Evolutionary conservation across 495 filamentous ascomycete species (phyloP).

Genomic region (Cercophora sp.): DNA sequence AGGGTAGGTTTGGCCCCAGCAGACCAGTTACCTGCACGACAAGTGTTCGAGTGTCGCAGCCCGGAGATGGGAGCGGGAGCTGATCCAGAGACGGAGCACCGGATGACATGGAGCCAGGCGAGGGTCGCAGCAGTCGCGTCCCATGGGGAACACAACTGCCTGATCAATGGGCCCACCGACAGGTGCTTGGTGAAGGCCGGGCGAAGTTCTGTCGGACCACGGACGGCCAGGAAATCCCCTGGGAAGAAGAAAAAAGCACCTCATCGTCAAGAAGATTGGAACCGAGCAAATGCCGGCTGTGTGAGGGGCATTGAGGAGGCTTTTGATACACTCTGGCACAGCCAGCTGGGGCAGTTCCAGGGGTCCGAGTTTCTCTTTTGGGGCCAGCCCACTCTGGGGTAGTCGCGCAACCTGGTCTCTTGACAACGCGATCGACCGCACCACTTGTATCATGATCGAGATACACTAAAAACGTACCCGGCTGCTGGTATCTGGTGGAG

Average conservation of each 20-base stretch:
- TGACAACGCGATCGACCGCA: conserved; percentile 4
- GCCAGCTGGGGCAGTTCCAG: not conserved
- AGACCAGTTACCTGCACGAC: conserved; percentile 3
- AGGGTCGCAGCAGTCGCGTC: conserved; percentile 7
- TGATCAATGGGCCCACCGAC: not conserved
- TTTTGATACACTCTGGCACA: conserved; percentile 16
- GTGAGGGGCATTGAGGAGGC: conserved; percentile 16
- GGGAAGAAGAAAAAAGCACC: not conserved
- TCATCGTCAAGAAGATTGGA: no score
- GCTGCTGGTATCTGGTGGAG: no score
- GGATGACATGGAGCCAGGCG: not conserved
- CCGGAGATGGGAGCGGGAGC: not conserved
- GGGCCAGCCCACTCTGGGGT: conserved; percentile 4
- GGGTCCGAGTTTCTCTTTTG: not conserved
- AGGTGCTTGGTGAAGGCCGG: not conserved
- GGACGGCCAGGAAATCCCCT: not conserved
- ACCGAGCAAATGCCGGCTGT: conserved; percentile 3
- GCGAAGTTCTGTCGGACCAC: not conserved
- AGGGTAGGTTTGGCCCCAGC: not conserved
- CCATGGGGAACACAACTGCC: not conserved
- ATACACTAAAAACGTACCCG: no score
- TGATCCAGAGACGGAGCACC: not conserved
- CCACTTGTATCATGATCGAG: conserved; percentile 3
- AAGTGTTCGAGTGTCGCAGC: conserved; percentile 2
- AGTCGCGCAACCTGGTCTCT: conserved; percentile 9